Percentiles rank a stretch among this genome's conserved stretches.
Conservation (phyloP, 2,329 filamentous ascomycete species). For the Beauveria varroae region DNA sequence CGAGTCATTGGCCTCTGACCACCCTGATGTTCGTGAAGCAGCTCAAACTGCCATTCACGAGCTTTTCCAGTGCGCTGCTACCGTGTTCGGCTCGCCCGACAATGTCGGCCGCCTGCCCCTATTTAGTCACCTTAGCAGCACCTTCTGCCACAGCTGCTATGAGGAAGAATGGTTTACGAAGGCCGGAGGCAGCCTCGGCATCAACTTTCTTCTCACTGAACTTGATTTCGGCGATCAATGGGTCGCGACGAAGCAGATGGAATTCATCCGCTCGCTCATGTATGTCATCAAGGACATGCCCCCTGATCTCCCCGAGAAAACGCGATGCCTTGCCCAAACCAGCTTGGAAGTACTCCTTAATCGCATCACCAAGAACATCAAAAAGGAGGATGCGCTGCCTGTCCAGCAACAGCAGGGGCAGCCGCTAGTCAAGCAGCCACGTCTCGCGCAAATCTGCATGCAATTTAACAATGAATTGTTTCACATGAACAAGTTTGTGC, state of each 20-base stretch:
- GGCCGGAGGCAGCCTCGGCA: constrained; percentile 83
- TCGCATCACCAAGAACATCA: constrained; percentile 69
- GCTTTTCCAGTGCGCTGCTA: constrained; percentile 67
- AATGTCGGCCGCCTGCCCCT: constrained; percentile 72
- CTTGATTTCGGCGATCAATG: constrained; percentile 78
- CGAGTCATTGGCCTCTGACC: constrained; percentile 82
- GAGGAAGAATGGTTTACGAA: constrained; percentile 99
- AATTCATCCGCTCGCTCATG: constrained; percentile 85
- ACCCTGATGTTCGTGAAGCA: constrained; percentile 69
- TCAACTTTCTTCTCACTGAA: constrained; percentile 78
- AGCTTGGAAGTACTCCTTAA: constrained; percentile 74
- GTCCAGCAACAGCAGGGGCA: constrained; percentile 34
- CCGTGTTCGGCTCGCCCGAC: constrained; percentile 69
- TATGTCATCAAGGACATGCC: constrained; percentile 99
- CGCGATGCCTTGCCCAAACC: constrained; percentile 71
- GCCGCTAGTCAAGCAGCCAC: constrained; percentile 42
- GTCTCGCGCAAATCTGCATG: constrained; percentile 70
- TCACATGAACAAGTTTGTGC: constrained; percentile 93
- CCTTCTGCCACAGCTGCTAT: constrained; percentile 91
- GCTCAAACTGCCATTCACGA: constrained; percentile 72
- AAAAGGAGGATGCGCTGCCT: constrained; percentile 61
- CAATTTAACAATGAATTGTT: constrained; percentile 82
- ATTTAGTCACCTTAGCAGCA: constrained; percentile 73
- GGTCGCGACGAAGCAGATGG: constrained; percentile 73
- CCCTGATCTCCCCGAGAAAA: constrained; percentile 83